Evolutionary conservation across 2,329 filamentous ascomycete species (phyloP).

Genomic region (Byssochlamys sp.): DNA sequence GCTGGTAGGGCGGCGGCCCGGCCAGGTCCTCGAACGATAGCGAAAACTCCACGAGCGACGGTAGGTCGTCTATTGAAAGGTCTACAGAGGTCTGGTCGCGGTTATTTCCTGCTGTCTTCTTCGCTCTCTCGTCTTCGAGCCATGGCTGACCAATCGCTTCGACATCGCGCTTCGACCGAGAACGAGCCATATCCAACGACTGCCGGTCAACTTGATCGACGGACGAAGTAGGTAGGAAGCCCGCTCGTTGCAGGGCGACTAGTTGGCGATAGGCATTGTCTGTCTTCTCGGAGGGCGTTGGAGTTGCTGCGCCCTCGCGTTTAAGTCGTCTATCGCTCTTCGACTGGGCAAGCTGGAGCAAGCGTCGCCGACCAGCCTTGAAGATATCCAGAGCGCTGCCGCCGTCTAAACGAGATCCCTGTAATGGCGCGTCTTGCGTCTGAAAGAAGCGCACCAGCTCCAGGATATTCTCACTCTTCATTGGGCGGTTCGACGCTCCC

Average conservation of each 20-base stretch:
- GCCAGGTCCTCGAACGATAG: slow-evolving; percentile 10
- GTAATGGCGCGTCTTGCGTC: slow-evolving; percentile 14
- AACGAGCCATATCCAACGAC: slow-evolving; percentile 10
- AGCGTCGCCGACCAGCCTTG: slow-evolving; percentile 25
- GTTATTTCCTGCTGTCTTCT: slow-evolving; percentile 3
- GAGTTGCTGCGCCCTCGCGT: slow-evolving; percentile 1
- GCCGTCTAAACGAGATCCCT: slow-evolving; percentile 1
- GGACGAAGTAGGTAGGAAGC: slow-evolving; percentile 14
- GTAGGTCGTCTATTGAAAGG: slow-evolving; percentile 23
- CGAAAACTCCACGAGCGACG: slow-evolving; percentile 25
- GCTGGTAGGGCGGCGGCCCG: slow-evolving; percentile 3
- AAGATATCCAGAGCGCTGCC: slow-evolving; percentile 13
- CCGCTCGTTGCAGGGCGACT: slow-evolving; percentile 21
- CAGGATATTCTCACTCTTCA: slow-evolving; percentile 23
- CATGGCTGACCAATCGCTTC: slow-evolving; percentile 30
- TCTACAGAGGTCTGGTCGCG: background rate
- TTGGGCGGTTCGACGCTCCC: slow-evolving; percentile 19
- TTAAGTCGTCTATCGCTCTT: slow-evolving; percentile 17
- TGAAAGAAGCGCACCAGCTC: slow-evolving; percentile 31
- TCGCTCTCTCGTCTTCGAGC: slow-evolving; percentile 19
- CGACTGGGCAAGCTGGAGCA: slow-evolving; percentile 24
- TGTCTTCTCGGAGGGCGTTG: slow-evolving; percentile 4
- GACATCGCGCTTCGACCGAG: slow-evolving; percentile 23
- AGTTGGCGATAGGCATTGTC: slow-evolving; percentile 18
- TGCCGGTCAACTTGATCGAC: slow-evolving; percentile 8